A percentile compares a stretch with the other conserved stretches of the same genome.
phyloP scores from a whole-genome alignment of 148 eudicot genomes.

The Camellia granthamiana region DNA sequence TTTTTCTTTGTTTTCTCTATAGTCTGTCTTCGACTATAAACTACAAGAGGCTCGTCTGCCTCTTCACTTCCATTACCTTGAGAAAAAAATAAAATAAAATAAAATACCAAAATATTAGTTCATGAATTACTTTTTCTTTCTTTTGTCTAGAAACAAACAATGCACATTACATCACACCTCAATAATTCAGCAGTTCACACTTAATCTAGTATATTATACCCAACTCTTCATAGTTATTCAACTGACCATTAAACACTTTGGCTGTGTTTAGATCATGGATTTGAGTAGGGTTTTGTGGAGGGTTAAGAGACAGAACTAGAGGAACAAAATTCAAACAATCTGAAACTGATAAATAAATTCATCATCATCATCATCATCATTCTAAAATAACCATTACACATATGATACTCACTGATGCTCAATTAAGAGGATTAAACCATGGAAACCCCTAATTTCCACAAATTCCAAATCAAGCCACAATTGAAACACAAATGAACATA shows the following conservation, averaged over 20 bases:
- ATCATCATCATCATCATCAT: background rate
- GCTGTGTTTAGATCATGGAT: too few relatives aligned
- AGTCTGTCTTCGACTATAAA: slow-evolving; percentile 11
- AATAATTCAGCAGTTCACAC: background rate
- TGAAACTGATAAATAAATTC: background rate
- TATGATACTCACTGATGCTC: background rate
- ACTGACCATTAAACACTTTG: background rate
- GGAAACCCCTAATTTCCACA: background rate
- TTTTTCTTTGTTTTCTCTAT: slow-evolving; percentile 12
- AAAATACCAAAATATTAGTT: background rate
- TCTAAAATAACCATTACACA: background rate
- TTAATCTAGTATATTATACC: background rate
- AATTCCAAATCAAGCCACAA: background rate
- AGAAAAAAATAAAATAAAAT: background rate
- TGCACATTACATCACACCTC: background rate
- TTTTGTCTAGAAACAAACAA: background rate
- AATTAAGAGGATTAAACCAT: background rate
- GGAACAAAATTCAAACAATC: background rate
- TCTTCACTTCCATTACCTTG: slow-evolving; percentile 17
- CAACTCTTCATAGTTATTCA: background rate
- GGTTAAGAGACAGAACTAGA: background rate
- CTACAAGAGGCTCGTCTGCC: background rate
- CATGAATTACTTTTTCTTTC: background rate
- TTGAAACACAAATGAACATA: background rate
- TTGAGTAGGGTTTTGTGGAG: too few relatives aligned